A percentile compares a stretch with the other conserved stretches of the same genome.
These are phyloP conservation scores for Centrapalus pauciflorus DNA, from an alignment of 129 eudicot species.

Conservation along the genomic window DNA sequence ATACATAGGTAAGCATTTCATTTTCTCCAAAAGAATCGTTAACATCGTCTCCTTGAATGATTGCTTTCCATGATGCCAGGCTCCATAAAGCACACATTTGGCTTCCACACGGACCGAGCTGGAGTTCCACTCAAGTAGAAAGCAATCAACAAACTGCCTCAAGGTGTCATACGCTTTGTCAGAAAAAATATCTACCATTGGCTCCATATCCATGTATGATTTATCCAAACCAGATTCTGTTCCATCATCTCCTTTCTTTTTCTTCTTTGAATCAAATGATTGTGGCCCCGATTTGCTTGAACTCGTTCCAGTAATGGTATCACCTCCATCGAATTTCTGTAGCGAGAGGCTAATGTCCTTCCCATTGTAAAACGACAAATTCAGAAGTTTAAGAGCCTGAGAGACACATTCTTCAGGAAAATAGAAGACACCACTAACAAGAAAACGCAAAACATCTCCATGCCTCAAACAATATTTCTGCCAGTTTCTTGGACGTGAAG, in stretches of 20 bases:
- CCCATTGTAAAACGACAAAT: conserved; percentile 82
- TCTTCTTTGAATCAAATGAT: conserved; percentile 72
- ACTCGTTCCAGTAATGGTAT: conserved; percentile 40
- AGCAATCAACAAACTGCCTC: conserved; percentile 80
- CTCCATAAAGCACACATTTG: conserved; percentile 75
- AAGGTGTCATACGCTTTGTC: conserved; percentile 65
- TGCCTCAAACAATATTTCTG: conserved; percentile 93
- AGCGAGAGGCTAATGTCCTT: conserved; percentile 53
- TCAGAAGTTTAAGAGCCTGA: conserved; percentile 82
- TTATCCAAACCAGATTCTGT: conserved; percentile 69
- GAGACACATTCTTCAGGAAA: conserved; percentile 90
- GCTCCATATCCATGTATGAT: conserved; percentile 86
- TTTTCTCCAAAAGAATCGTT: conserved; percentile 67
- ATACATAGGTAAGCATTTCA: conserved; percentile 77
- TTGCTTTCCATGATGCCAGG: conserved; percentile 90
- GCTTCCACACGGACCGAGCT: conserved; percentile 93
- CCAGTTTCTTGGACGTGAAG: conserved; percentile 98
- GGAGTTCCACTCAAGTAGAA: conserved; percentile 93
- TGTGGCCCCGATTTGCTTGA: conserved; percentile 64
- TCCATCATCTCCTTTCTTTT: conserved; percentile 92
- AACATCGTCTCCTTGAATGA: conserved; percentile 71
- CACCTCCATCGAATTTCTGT: conserved; percentile 72
- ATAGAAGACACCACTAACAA: conserved; percentile 69
- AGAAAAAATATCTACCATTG: conserved; percentile 64
- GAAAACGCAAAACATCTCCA: conserved; percentile 76